Evolutionary conservation across 1,284 basidiomycete species (phyloP).

Genomic region (Earliella scabrosa): DNA sequence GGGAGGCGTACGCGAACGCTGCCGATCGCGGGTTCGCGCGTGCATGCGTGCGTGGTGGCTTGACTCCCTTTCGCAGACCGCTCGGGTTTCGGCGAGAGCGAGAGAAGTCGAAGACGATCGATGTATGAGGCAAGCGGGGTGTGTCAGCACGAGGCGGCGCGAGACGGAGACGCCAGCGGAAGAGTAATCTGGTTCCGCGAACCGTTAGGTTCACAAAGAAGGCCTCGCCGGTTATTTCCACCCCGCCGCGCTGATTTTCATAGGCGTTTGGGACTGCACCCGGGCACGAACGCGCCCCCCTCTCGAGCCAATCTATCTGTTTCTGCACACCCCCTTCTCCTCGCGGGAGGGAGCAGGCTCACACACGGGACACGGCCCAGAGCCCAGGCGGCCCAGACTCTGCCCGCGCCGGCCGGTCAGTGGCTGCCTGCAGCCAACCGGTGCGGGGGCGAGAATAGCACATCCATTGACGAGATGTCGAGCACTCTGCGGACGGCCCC

Average conservation of each 20-base stretch:
- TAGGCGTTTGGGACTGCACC: slow-evolving; percentile 6
- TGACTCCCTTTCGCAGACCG: background rate
- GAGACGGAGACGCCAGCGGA: slow-evolving; percentile 13
- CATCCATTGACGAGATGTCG: slow-evolving; percentile 1
- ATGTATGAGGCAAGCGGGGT: slow-evolving; percentile 7
- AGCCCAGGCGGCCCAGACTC: too few species aligned
- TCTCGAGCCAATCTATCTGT: slow-evolving; percentile 20
- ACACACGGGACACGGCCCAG: too few species aligned
- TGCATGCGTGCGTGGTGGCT: background rate
- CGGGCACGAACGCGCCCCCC: too few species aligned
- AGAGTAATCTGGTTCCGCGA: slow-evolving; percentile 22
- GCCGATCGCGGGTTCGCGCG: background rate
- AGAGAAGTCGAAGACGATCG: background rate
- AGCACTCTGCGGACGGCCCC: background rate
- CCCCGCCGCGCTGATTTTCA: slow-evolving; percentile 3
- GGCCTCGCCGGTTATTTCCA: slow-evolving; percentile 15
- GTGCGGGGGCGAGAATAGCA: background rate
- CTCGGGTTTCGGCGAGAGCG: slow-evolving; percentile 1
- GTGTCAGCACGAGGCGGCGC: slow-evolving; percentile 18
- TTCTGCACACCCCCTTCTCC: slow-evolving; percentile 1
- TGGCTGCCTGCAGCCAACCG: too few species aligned
- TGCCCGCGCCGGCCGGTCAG: too few species aligned
- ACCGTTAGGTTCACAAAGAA: slow-evolving; percentile 23
- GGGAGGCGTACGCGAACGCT: too few species aligned
- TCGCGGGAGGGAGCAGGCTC: background rate